Evolutionary conservation across 2,329 filamentous ascomycete species (phyloP).

Genomic region (Cordyceps militaris): DNA sequence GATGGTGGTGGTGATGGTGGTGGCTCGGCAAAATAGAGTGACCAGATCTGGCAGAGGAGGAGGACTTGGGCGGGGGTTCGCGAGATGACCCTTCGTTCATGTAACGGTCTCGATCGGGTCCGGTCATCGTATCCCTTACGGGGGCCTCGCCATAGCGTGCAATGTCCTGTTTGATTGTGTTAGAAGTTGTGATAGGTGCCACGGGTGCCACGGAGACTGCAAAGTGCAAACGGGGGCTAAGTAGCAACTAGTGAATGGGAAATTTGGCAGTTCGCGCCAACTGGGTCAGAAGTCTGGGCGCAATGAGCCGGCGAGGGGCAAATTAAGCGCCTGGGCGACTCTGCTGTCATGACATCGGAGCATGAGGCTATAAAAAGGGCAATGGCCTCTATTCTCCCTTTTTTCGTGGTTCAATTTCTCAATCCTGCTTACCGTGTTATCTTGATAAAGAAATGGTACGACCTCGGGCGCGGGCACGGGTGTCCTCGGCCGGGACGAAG

Average conservation of each 20-base stretch:
- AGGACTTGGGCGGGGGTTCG: constrained; percentile 51
- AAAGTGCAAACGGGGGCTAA: background rate
- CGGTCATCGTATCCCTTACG: constrained; percentile 61
- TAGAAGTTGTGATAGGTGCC: constrained; percentile 16
- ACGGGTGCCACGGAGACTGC: constrained; percentile 3
- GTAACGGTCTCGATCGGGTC: constrained; percentile 63
- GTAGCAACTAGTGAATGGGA: background rate
- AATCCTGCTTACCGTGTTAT: constrained; percentile 54
- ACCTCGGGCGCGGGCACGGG: constrained; percentile 86
- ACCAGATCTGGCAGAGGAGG: constrained; percentile 54
- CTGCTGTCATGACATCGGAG: background rate
- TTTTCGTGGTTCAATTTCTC: constrained; percentile 27
- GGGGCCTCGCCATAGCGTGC: constrained; percentile 71
- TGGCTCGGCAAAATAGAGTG: constrained; percentile 43
- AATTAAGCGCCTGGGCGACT: background rate
- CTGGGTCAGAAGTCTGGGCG: constrained; percentile 4
- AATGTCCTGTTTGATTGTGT: constrained; percentile 51
- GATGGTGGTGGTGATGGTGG: constrained; percentile 44
- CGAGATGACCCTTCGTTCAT: constrained; percentile 40
- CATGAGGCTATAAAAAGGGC: constrained; percentile 19
- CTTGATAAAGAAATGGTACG: constrained; percentile 95
- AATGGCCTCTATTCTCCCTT: background rate
- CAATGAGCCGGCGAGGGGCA: constrained; percentile 10
- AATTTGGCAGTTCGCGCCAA: constrained; percentile 7
- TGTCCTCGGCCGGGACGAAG: constrained; percentile 71